phyloP scores from a whole-genome alignment of 805 yeast genomes.

The Wickerhamomyces sydowiorum region DNA sequence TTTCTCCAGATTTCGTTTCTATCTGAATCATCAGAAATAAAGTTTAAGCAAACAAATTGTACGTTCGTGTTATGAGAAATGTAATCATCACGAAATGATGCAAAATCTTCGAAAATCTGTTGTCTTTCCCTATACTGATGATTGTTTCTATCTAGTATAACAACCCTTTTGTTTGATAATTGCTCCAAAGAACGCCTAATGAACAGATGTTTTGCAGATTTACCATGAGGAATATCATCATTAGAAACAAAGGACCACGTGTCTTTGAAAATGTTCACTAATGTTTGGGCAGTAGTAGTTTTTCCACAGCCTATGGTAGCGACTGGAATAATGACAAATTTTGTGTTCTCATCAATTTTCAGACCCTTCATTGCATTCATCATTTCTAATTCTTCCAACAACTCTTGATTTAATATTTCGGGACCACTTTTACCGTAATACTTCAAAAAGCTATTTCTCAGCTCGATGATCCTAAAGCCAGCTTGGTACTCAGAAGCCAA shows the following conservation, averaged over 20 bases:
- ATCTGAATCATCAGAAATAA: constrained; percentile 38
- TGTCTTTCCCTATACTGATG: constrained; percentile 65
- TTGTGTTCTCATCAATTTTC: constrained; percentile 33
- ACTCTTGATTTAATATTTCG: constrained; percentile 46
- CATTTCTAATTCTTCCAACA: constrained; percentile 29
- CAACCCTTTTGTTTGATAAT: constrained; percentile 38
- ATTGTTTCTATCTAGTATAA: constrained; percentile 80
- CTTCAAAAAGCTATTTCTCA: constrained; percentile 61
- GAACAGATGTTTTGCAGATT: constrained; percentile 41
- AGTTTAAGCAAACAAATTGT: constrained; percentile 64
- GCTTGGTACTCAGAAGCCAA: constrained; percentile 38
- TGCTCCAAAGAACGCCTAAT: constrained; percentile 40
- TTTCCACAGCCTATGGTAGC: constrained; percentile 96
- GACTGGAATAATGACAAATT: constrained; percentile 70
- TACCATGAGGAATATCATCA: constrained; percentile 55
- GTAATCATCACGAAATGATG: constrained; percentile 35
- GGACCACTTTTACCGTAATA: constrained; percentile 50
- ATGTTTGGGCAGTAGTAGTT: constrained; percentile 69
- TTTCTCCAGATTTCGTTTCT: constrained; percentile 36
- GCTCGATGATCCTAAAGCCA: constrained; percentile 68
- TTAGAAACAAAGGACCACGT: constrained; percentile 76
- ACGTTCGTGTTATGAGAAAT: constrained; percentile 39
- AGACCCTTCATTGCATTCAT: constrained; percentile 31
- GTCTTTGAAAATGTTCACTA: constrained; percentile 45
- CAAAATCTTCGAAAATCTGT: constrained; percentile 53